Percentiles rank a stretch among this genome's conserved stretches.
These are phyloP conservation scores for Urochloa ruziziensis DNA, from an alignment of 176 grass and related monocot genomes.

Conservation along the genomic window DNA sequence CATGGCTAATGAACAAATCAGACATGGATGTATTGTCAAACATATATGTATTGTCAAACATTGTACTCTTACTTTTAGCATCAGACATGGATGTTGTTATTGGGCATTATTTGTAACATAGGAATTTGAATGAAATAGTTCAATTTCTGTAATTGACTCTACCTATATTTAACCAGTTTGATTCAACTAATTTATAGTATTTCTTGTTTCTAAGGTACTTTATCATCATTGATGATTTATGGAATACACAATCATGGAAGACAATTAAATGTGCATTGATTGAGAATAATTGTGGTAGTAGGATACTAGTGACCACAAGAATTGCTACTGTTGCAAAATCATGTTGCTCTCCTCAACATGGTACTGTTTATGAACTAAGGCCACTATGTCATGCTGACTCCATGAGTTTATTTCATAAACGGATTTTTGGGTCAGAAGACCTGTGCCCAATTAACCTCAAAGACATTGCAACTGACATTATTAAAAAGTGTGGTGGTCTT, in stretches of 20 bases:
- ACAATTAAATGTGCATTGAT: neutral
- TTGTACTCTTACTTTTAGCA: neutral
- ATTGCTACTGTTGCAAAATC: constrained; percentile 3
- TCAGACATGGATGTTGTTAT: neutral
- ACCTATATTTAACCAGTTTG: neutral
- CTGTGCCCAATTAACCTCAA: neutral
- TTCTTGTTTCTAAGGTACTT: constrained; percentile 4
- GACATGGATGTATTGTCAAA: too few relatives aligned
- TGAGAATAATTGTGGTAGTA: constrained; percentile 16
- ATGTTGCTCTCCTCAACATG: neutral
- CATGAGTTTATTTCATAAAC: constrained; percentile 4
- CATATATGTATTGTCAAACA: too few relatives aligned
- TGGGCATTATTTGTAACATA: neutral
- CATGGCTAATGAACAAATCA: neutral
- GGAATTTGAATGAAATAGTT: neutral
- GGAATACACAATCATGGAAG: neutral
- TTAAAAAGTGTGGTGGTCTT: constrained; percentile 21
- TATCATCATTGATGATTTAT: constrained; percentile 16
- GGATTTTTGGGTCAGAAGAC: neutral
- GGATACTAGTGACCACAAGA: constrained; percentile 34
- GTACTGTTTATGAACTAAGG: neutral
- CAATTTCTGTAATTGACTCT: neutral
- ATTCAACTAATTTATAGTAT: neutral
- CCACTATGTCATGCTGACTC: constrained; percentile 15
- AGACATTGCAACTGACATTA: constrained; percentile 1